A percentile compares a stretch with the other conserved stretches of the same genome.
Evolutionary conservation across 2,329 filamentous ascomycete species (phyloP).

Genomic region (Rosellinia necatrix): DNA sequence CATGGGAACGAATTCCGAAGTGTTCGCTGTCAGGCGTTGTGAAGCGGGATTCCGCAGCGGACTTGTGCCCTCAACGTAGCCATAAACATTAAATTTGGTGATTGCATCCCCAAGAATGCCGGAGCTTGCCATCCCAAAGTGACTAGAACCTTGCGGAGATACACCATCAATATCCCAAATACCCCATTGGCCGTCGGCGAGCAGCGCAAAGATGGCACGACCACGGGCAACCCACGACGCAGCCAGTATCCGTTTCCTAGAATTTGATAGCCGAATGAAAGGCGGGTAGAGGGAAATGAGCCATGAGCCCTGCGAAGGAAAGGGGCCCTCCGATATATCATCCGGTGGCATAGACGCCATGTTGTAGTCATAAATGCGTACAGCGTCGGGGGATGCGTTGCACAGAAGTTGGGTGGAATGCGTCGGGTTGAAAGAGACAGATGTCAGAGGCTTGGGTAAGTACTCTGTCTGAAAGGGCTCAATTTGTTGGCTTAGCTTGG

Average conservation of each 20-base stretch:
- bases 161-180: constrained; percentile 69
- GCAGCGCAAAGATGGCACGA: constrained; percentile 60
- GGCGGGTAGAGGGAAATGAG: constrained; percentile 65
- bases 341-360: constrained; percentile 57
- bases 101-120: constrained; percentile 62
- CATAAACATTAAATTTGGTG: constrained; percentile 61
- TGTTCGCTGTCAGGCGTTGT: constrained; percentile 43
- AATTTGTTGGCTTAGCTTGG: constrained; percentile 41
- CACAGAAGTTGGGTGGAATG: constrained; percentile 62
- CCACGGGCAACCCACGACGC: constrained; percentile 66
- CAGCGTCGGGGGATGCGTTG: constrained; percentile 59
- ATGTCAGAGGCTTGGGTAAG: constrained; percentile 57
- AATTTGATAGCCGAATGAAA: constrained; percentile 53
- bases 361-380: constrained; percentile 66
- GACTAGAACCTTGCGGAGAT: constrained; percentile 51
- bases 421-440: constrained; percentile 65
- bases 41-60: constrained; percentile 53
- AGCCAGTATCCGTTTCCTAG: constrained; percentile 65
- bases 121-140: constrained; percentile 56
- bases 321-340: constrained; percentile 54
- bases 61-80: constrained; percentile 64
- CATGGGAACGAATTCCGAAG: constrained; percentile 65
- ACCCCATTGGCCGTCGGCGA: constrained; percentile 69
- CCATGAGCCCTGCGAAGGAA: constrained; percentile 66
- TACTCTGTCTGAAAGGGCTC: constrained; percentile 66